Base-by-base conservation (phyloP, 441 rosid genomes). In the Syzygium syzygioides region DNA sequence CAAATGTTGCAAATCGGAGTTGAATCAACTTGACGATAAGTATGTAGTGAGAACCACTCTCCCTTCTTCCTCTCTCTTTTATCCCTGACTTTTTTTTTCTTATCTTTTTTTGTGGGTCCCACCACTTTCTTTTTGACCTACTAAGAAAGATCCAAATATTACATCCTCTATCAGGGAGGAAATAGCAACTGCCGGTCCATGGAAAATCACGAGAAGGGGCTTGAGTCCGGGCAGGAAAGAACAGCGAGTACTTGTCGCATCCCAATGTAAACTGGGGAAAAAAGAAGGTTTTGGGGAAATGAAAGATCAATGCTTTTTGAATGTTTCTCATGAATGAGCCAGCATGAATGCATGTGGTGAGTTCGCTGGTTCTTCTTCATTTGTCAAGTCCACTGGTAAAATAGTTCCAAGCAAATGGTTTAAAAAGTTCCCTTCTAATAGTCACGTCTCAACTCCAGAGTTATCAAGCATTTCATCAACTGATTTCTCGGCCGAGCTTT, bases 161-260 rank as follows among this genome's bases (percentile, higher is more conserved):
- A 83, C 57, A 71, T 68, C 71, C 90, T 87, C 53, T 52, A 45
- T 52, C 30, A 79, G 3, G 79, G 45, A n/a, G 90, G 48, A 86
- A 91, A 88, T 79, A 87, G 85, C 4, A 87, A 71, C 19, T 80
- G 48, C 9, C 48, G 48, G 48, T 45, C 48, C 9, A 45, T 45
- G 48, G 48, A 45, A 45, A 88, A 87, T 80, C 86, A 17, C 86
- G 92, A 89, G 23, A 92, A 85, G 71, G 87, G 91, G 86, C 88
- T 87, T 76, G 95, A 92, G 37, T 88, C 92, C 85, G 93, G 95
- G 93, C 92, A 88, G 91, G 95, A 91, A 96, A 92, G 93, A 95
- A 91, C 92, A 95, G 97, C 91, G 95, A 89, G 93, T 96, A 94
- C 87, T 91, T 95, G 88, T 93, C 94, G 20, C 94, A 93, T 91